Conservation (phyloP, 163 green algal species). For the Scenedesmus sp. region DNA sequence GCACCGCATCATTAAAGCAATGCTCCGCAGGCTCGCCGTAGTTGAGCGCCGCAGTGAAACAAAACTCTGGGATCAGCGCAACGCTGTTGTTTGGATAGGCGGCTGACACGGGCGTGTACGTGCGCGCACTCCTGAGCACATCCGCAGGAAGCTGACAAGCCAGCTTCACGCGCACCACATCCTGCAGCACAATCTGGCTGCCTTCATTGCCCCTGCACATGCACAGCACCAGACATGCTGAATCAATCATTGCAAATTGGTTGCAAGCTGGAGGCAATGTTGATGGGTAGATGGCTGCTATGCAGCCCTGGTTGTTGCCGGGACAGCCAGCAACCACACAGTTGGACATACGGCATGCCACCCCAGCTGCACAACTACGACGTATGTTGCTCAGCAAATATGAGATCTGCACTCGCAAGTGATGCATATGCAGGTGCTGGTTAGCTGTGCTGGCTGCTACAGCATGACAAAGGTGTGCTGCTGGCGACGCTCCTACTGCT, state of each 20-base stretch:
- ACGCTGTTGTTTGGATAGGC: slow-evolving; percentile 27
- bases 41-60: slow-evolving; percentile 8
- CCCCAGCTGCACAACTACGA: no score
- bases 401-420: no score
- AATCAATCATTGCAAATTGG: no score
- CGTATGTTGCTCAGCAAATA: no score
- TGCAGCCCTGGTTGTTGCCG: no score
- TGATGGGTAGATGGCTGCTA: no score
- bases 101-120: neutral
- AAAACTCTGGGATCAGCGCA: neutral
- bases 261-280: no score
- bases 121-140: neutral
- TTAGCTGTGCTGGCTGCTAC: neutral
- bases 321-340: no score
- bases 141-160: slow-evolving; percentile 17
- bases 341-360: no score
- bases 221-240: neutral
- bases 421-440: neutral
- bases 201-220: slow-evolving; percentile 19
- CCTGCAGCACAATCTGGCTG: slow-evolving; percentile 6
- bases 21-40: neutral
- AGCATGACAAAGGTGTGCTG: neutral
- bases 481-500: neutral
- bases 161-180: slow-evolving; percentile 28
- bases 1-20: slow-evolving; percentile 12